Base-by-base conservation (phyloP, 371 early-diverging fungal species). In the Apophysomyces ossiformis region DNA sequence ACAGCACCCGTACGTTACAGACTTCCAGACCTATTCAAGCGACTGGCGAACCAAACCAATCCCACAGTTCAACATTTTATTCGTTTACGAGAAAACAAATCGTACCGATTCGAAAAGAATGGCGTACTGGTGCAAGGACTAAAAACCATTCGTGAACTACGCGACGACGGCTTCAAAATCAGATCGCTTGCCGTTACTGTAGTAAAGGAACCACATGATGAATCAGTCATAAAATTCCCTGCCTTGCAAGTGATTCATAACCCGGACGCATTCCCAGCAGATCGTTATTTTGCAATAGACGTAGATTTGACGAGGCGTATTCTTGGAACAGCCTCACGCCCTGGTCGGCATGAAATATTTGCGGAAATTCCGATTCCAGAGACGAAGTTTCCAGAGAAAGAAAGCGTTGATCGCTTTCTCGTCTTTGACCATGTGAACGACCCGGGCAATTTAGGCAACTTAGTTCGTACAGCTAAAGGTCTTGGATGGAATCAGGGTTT, bases 361-460 rank as follows among this genome's bases (percentile, higher is more conserved):
- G 83, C 78, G 7, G 83, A 85, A 65, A 63, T 78, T n/a, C 44
- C 63, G 4, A 57, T 77, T 41, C 76, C 78, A 5, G 36, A 72
- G 35, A n/a, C 65, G 5, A 16, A 37, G 12, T 18, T 67, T 1
- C 72, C 75, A 16, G 38, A 64, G 15, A 37, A 62, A 7, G 56
- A 71, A 6, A 37, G 63, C 6, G 32, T 64, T 1, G 71, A 75
- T 66, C 68, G 71, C 9, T 26, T 86, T 58, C 63, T 88, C 36
- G 78, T 88, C 1, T 74, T 86, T 35, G 81, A 88, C 62, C 76
- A 73, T n/a, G 75, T 88, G 37, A 80, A 70, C 37, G 85, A 87
- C 67, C 85, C 86, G 12, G 85, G 81, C 4, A 84, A 83, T 57
- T 69, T 86, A 58, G 89, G 89, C 7, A 75, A 75, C 1, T 60